Evolutionary conservation across 139 green algal species (phyloP), one percentile per base, ranked within the genome.

Genomic region (Chlamydomonas eustigma): DNA sequence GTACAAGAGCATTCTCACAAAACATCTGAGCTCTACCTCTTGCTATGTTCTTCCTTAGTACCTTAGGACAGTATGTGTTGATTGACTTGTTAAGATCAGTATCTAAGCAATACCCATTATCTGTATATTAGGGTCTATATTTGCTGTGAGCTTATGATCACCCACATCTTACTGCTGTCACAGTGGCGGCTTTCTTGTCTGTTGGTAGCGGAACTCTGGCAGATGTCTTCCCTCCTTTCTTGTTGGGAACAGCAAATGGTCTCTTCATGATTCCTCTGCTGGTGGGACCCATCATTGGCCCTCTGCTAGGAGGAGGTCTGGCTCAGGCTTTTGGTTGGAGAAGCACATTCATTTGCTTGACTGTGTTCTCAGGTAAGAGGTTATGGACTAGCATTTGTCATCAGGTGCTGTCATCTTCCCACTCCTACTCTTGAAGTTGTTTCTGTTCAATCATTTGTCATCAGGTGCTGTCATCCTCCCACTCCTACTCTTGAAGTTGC

Each of bases 261-360:
- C 2, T 37, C 1, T 68, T 68, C 50, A 75, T 68, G 75, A 37
- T 75, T 5, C 68, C 65, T 25, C 28, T 80, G 65, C 65, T 80
- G 1, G 51, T 80, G 1, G 75, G 75, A 25, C 75, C 75, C 1
- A 69, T 80, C 39, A 51, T 80, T 32, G 75, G 75, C 1, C 72
- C 72, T 0, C 39, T 76, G 2, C 0, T 76, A 8, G 71, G 71
- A 3, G 71, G 71, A 1, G 71, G 12, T 31, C 8, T 68, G 12
- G 6, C 52, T 5, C 6, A 68, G 22, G 52, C 52, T 4, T 68
- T 35, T 68, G 52, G 52, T 37, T 68, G 52, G 52, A 25, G 52
- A 25, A 68, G 52, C 52, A 35, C 12, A 25, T 68, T 68, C 52
- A 68, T 68, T 28, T 22, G 12, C 52, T 28, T 68, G 6, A 28